Percentiles rank a stretch among this genome's conserved stretches.
Evolutionary conservation across 2,329 filamentous ascomycete species (phyloP).

Genomic region (Apiospora saccharicola): DNA sequence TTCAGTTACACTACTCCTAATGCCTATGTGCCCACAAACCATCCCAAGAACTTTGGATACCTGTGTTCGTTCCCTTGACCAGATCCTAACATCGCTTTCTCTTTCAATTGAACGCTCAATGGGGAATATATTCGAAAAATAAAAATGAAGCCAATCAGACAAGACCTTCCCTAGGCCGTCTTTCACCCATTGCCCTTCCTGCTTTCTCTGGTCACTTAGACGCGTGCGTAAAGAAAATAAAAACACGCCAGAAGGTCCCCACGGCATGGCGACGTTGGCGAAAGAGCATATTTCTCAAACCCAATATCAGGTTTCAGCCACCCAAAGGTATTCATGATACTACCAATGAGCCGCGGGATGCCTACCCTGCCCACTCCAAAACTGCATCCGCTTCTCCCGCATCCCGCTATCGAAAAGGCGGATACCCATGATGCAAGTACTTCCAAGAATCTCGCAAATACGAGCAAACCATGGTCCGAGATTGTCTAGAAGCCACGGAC

Average conservation of each 20-base stretch:
- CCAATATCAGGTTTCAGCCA: neutral
- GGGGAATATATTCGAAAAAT: slow-evolving; percentile 24
- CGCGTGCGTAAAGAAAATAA: neutral
- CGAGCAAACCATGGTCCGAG: neutral
- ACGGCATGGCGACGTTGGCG: neutral
- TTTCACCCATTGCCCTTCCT: neutral
- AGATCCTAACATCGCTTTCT: slow-evolving; percentile 19
- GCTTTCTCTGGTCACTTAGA: neutral
- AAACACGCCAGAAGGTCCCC: neutral
- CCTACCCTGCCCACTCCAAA: neutral
- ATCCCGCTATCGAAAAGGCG: neutral
- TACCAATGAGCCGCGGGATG: neutral
- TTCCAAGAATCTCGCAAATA: neutral
- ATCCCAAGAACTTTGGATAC: neutral
- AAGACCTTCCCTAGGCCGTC: neutral
- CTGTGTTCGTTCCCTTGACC: neutral
- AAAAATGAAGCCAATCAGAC: slow-evolving; percentile 5
- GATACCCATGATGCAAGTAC: neutral
- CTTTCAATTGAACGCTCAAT: slow-evolving; percentile 21
- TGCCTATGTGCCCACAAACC: slow-evolving; percentile 15
- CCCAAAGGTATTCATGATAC: neutral
- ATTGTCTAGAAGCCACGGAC: neutral
- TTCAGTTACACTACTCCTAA: slow-evolving; percentile 17
- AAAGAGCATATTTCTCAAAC: neutral
- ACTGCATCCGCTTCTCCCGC: neutral